A percentile compares a stretch with the other conserved stretches of the same genome.
phyloP scores from a whole-genome alignment of 2,329 filamentous ascomycete genomes.

The Scopulariopsis brevicaulis region DNA sequence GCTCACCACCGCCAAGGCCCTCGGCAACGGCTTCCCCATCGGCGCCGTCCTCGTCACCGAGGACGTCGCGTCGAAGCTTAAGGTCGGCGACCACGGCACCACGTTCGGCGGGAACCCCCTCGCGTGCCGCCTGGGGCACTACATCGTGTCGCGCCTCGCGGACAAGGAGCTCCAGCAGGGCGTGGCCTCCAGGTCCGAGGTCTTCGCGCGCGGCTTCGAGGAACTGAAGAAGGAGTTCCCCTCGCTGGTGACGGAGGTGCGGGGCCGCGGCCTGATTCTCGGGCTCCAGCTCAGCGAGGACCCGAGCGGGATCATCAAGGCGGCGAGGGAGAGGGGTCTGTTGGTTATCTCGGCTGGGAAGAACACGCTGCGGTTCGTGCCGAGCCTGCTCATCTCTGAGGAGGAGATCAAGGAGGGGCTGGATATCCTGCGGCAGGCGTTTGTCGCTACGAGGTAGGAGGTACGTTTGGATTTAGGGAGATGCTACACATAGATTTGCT shows the following conservation, averaged over 20 bases:
- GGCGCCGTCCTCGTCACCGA: constrained; percentile 49
- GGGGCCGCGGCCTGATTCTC: constrained; percentile 76
- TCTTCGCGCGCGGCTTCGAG: constrained; percentile 37
- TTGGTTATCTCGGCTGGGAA: constrained; percentile 87
- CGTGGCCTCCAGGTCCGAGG: constrained; percentile 53
- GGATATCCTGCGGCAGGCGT: constrained; percentile 60
- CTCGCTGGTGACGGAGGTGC: constrained; percentile 61
- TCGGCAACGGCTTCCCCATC: constrained; percentile 94
- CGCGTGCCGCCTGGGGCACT: constrained; percentile 71
- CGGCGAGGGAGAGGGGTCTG: constrained; percentile 76
- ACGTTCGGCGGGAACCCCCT: constrained; percentile 92
- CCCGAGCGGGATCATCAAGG: constrained; percentile 64
- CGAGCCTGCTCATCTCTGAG: constrained; percentile 69
- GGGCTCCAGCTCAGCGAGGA: constrained; percentile 74
- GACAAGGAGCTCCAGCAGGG: constrained; percentile 56
- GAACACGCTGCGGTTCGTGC: constrained; percentile 87
- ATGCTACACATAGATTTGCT: neutral
- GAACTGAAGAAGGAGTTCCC: constrained; percentile 43
- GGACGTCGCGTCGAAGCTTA: constrained; percentile 27
- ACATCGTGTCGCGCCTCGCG: constrained; percentile 70
- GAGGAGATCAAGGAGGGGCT: constrained; percentile 72
- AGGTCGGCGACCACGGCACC: constrained; percentile 74
- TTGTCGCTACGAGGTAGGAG: constrained; percentile 28
- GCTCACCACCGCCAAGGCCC: constrained; percentile 86
- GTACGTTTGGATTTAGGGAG: neutral